Evolutionary conservation across 2,329 filamentous ascomycete species (phyloP).

Genomic region (Tricladium varicosporioides): DNA sequence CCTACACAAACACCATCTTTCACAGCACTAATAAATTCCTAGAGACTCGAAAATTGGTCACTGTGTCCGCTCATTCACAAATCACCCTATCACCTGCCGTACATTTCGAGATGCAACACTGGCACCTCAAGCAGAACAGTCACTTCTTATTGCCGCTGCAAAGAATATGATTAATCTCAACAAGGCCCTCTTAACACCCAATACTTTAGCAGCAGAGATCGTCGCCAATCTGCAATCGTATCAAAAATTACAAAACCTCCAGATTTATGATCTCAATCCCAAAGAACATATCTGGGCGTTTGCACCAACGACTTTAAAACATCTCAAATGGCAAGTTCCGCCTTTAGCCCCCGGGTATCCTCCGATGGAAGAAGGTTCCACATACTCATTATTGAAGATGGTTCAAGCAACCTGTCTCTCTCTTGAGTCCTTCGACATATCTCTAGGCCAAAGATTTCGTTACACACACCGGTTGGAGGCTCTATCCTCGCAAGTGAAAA

Average conservation of each 20-base stretch:
- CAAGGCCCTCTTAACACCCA: conserved; percentile 4
- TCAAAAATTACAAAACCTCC: conserved; percentile 6
- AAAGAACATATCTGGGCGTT: conserved; percentile 10
- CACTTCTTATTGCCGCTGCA: background rate
- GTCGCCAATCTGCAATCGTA: conserved; percentile 10
- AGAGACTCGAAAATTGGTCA: background rate
- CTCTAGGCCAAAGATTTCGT: too few relatives aligned
- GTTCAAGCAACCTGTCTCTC: conserved; percentile 14
- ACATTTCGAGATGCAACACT: background rate
- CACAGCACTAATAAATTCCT: background rate
- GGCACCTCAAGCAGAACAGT: background rate
- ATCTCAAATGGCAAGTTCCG: conserved; percentile 6
- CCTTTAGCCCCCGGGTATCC: background rate
- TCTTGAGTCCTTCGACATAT: conserved; percentile 11
- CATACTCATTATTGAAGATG: conserved; percentile 5
- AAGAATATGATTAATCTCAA: conserved; percentile 10
- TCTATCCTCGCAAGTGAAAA: background rate
- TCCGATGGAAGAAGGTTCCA: background rate
- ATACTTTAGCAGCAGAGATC: conserved; percentile 5
- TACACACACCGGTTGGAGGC: background rate
- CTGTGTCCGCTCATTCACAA: background rate
- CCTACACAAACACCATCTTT: background rate
- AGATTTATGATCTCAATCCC: conserved; percentile 4
- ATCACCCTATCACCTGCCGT: background rate
- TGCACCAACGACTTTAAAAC: background rate